Percentiles rank a stretch among this genome's conserved stretches.
Evolutionary conservation across 352 stramenopile genomes (phyloP).

Genomic region (Pythium coloratum): DNA sequence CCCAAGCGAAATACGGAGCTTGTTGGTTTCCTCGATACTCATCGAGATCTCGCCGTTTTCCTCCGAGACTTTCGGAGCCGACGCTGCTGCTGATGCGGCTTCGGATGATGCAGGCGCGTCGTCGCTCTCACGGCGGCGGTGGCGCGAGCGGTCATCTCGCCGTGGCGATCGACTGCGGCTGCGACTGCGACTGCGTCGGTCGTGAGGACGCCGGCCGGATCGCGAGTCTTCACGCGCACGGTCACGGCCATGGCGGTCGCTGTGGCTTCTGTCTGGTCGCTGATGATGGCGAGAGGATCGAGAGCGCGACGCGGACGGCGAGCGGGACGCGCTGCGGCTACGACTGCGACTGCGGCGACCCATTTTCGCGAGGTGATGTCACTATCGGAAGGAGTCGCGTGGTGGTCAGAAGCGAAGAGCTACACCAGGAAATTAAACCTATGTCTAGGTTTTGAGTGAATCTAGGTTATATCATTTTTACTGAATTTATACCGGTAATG

Average conservation of each 20-base stretch:
- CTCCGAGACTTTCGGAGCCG: conserved; percentile 36
- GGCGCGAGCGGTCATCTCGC: conserved; percentile 16
- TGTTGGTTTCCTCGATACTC: conserved; percentile 85
- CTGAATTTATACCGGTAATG: neutral
- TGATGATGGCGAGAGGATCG: conserved; percentile 10
- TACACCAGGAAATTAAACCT: neutral
- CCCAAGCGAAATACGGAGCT: conserved; percentile 60
- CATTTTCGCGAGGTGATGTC: conserved; percentile 9
- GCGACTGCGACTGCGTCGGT: conserved; percentile 22
- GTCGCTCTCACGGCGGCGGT: conserved; percentile 29
- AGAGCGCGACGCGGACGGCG: conserved; percentile 7
- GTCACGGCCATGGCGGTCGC: conserved; percentile 5
- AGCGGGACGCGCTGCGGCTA: conserved; percentile 19
- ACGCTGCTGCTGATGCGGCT: conserved; percentile 7
- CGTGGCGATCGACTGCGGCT: conserved; percentile 22
- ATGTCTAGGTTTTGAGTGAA: neutral
- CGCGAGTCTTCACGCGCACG: neutral
- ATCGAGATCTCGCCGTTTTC: conserved; percentile 83
- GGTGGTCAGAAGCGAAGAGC: neutral
- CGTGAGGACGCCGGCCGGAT: neutral
- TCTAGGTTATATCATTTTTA: neutral
- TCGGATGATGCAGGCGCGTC: conserved; percentile 31
- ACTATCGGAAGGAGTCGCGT: neutral
- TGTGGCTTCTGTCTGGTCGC: neutral
- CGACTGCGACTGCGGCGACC: conserved; percentile 15